These are phyloP conservation scores for Pulveroboletus sp. DNA, from an alignment of 768 basidiomycete genomes.

Conservation along the genomic window DNA sequence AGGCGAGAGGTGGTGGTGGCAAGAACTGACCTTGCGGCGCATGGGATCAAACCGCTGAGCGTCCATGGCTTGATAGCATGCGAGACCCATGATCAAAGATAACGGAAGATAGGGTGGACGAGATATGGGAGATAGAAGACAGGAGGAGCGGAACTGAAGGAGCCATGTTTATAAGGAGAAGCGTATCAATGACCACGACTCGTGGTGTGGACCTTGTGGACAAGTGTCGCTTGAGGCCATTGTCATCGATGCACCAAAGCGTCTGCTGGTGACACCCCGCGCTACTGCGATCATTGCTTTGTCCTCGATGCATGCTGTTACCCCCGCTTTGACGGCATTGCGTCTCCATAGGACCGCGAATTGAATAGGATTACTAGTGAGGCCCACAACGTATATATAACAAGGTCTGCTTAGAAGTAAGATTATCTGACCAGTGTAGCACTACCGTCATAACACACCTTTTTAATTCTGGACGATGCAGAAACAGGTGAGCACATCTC, in stretches of 20 bases:
- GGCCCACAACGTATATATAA: slow-evolving; percentile 14
- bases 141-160: slow-evolving; percentile 27
- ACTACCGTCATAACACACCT: slow-evolving; percentile 20
- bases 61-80: slow-evolving; percentile 30
- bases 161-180: slow-evolving; percentile 20
- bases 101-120: slow-evolving; percentile 26
- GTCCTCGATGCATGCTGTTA: slow-evolving; percentile 11
- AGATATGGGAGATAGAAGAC: slow-evolving; percentile 23
- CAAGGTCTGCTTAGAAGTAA: slow-evolving; percentile 1
- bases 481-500: slow-evolving; percentile 17
- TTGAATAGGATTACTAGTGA: neutral
- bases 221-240: slow-evolving; percentile 17
- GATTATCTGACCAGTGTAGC: slow-evolving; percentile 11
- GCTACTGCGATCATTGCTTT: slow-evolving; percentile 15
- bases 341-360: slow-evolving; percentile 1
- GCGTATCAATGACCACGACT: slow-evolving; percentile 23
- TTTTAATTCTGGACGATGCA: slow-evolving; percentile 23
- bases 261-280: slow-evolving; percentile 12
- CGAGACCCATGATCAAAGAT: slow-evolving; percentile 24
- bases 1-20: slow-evolving; percentile 14
- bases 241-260: slow-evolving; percentile 18
- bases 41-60: slow-evolving; percentile 32
- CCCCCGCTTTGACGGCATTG: slow-evolving; percentile 20
- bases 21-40: slow-evolving; percentile 24
- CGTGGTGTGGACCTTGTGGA: slow-evolving; percentile 23